Evolutionary conservation across 2,329 filamentous ascomycete genomes (phyloP), one percentile per base, ranked within the genome.

Genomic region (Colletotrichum tofieldiae): DNA sequence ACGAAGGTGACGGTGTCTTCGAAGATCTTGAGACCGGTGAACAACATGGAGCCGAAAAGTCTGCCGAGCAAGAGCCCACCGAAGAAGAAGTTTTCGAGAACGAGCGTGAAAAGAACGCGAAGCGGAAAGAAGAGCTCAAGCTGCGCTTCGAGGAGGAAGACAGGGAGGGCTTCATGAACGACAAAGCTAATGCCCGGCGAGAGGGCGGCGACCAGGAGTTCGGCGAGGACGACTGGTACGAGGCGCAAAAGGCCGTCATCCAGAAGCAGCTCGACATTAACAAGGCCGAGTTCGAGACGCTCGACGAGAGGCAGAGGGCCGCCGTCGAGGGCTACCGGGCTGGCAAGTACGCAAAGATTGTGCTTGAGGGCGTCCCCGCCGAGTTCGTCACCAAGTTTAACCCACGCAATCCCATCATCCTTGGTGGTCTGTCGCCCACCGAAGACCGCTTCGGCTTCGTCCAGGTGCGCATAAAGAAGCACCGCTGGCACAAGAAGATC

Each of bases 401-500:
- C 78, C 89, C 95, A 18, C 91, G 91, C 62, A 93, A 92, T 80
- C 96, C 96, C 23, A 88, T 99, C 72, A 90, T 99, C 63, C 88
- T 98, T 41, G 96, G 96, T 63, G 97, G 96, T n/a, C 87, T 99
- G 49, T 93, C 94, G 14, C 90, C 96, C 9, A 98, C 96, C 0
- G 96, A 99, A 82, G 95, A 98, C 81, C 92, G 97, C 62, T 98
- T 98, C 81, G 97, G 96, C 11, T 98, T 93, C 79, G 92, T 98
- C 11, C 96, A 99, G 82, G 92, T 98, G 70, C 92, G 97, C 62
- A 97, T 99, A 86, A 99, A 99, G 89, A 90, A 95, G 65, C 96
- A 99, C 82, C 89, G 96, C 76, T 99, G 97, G 97, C 96, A 99
- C 86, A 98, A 98, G 89, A 97, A 96, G 86, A 98, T 98, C 77